These are phyloP conservation scores for Laburnicola sp. DNA, from an alignment of 2,329 filamentous ascomycete genomes.

Conservation along the genomic window DNA sequence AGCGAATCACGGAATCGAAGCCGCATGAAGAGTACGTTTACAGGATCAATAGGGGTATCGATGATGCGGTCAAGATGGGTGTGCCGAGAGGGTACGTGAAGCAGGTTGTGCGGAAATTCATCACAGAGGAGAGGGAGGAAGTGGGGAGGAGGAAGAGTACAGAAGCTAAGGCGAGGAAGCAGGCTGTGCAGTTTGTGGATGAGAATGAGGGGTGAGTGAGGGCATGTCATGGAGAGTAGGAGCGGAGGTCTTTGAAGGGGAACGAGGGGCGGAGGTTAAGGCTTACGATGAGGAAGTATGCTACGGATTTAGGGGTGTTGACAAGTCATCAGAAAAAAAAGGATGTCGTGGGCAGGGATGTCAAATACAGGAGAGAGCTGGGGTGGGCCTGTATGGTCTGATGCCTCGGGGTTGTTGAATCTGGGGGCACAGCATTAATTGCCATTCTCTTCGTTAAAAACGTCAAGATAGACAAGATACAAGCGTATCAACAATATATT, in stretches of 20 bases:
- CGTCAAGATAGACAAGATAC: no score
- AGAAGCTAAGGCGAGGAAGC: conserved; percentile 40
- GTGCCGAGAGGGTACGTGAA: conserved; percentile 61
- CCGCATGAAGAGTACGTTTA: conserved; percentile 63
- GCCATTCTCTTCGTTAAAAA: no score
- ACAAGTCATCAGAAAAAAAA: no score
- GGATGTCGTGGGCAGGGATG: no score
- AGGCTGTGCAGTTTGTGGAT: conserved; percentile 42
- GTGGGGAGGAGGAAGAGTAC: conserved; percentile 22
- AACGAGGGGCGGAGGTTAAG: not conserved
- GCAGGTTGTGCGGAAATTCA: conserved; percentile 57
- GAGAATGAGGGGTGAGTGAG: conserved; percentile 29
- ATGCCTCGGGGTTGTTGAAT: no score
- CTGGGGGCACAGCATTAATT: no score
- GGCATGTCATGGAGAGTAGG: not conserved
- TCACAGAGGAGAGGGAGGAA: conserved; percentile 39
- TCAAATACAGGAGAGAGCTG: no score
- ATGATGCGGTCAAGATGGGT: conserved; percentile 59
- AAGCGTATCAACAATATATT: no score
- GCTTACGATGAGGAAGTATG: not conserved
- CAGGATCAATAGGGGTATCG: conserved; percentile 66
- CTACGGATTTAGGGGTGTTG: no score
- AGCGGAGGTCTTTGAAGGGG: not conserved
- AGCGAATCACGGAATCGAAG: conserved; percentile 43
- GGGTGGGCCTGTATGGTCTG: no score